A percentile compares a stretch with the other conserved stretches of the same genome.
phyloP scores from a whole-genome alignment of 176 grass and related monocot species.

The Phragmites australis region DNA sequence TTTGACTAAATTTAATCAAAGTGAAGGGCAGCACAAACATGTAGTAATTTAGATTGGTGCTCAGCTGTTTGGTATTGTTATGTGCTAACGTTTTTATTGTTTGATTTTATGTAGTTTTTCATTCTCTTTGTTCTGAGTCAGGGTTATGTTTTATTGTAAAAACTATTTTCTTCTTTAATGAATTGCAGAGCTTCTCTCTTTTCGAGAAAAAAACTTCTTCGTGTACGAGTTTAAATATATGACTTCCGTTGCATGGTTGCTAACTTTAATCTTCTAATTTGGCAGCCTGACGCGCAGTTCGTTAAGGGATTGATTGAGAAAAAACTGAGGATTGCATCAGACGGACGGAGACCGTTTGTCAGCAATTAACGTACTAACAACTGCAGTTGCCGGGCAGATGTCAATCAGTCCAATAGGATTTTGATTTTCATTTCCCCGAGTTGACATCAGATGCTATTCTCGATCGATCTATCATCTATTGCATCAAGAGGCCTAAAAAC shows the following conservation, averaged over 20 bases:
- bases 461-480: no score
- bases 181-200: no score
- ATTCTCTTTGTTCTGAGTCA: no score
- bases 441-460: not conserved
- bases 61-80: not conserved
- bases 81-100: no score
- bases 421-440: not conserved
- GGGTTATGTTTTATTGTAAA: no score
- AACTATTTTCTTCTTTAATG: no score
- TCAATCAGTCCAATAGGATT: not conserved
- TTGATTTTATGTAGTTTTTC: no score
- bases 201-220: no score
- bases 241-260: no score
- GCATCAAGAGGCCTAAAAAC: not conserved
- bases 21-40: not conserved
- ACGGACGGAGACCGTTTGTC: not conserved
- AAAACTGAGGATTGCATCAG: not conserved
- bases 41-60: not conserved
- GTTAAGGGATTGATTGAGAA: not conserved
- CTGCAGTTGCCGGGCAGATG: conserved; percentile 10
- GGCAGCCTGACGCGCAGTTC: no score
- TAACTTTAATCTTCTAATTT: no score
- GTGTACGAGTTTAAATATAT: no score
- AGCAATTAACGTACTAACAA: conserved; percentile 22
- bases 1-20: not conserved